Evolutionary conservation across 2,329 filamentous ascomycete species (phyloP), one percentile per base, ranked within the genome.

Genomic region (Aspergillus floridensis): DNA sequence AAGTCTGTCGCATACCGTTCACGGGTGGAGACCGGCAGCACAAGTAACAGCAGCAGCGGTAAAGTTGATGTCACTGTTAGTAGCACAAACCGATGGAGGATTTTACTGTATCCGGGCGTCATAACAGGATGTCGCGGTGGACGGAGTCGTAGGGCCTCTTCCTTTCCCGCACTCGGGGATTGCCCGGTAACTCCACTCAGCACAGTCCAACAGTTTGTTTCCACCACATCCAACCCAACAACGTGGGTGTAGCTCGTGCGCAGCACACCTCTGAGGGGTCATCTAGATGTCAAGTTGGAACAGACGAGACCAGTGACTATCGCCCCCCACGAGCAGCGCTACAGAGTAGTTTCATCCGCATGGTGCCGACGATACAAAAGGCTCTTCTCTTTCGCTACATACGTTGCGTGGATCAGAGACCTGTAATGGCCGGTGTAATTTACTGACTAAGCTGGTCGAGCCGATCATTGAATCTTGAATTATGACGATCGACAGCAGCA

Each of bases 181-280:
- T 41, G 6, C 16, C 38, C 38, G 52, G 47, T 10, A 48, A 29
- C 38, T 48, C 53, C 12, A 46, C 19, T 22, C 44, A 44, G 53
- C 41, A 55, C 53, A 55, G 53, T 55, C 53, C 53, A 48, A 55
- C 53, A 55, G 41, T 35, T 48, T 48, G 41, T 38, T 47, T 21
- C 11, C 29, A 35, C 41, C 19, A 24, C 26, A 21, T 55, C 41
- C n/a, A 19, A 19, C 6, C 24, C 19, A n/a, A n/a, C n/a, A 46
- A 19, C 5, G 16, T 31, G 11, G 41, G 41, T 47, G 19, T 4
- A 48, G 11, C 6, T 14, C 26, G 41, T 31, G 16, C 52, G 16
- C 26, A 12, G n/a, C 8, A 48, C 4, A 32, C 12, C 22, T 35
- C 8, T 11, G 26, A 8, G 31, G 38, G 19, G 38, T 19, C 16